Conservation (phyloP, 2,329 filamentous ascomycete species). For the Talaromyces sp. region DNA sequence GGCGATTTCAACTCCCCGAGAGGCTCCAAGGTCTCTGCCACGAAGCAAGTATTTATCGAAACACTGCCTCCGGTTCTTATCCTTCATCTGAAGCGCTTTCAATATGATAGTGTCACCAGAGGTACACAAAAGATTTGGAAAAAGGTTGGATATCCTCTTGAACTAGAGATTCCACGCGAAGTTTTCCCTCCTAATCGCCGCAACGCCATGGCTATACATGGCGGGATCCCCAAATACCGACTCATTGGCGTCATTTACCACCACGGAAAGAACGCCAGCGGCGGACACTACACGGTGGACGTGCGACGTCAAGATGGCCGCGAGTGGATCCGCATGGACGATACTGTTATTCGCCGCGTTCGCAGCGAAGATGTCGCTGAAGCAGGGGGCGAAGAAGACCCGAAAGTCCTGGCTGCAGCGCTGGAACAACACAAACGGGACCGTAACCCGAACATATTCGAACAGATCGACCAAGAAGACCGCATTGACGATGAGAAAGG, state of each 20-base stretch:
- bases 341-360: conserved; percentile 81
- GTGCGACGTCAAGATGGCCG: conserved; percentile 87
- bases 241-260: conserved; percentile 92
- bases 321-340: conserved; percentile 94
- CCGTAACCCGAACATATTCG: conserved; percentile 62
- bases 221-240: conserved; percentile 72
- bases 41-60: conserved; percentile 93
- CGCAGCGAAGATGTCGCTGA: conserved; percentile 84
- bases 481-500: conserved; percentile 56
- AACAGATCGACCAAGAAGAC: conserved; percentile 57
- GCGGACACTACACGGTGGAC: conserved; percentile 97
- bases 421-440: conserved; percentile 60
- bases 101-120: conserved; percentile 75
- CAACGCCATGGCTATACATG: conserved; percentile 58
- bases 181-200: conserved; percentile 73
- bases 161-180: conserved; percentile 88
- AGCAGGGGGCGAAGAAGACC: conserved; percentile 73
- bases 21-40: conserved; percentile 69
- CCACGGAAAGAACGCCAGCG: conserved; percentile 92
- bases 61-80: conserved; percentile 86
- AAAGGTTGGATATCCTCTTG: conserved; percentile 89
- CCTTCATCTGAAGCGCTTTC: conserved; percentile 93
- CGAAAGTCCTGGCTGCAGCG: conserved; percentile 59
- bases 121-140: conserved; percentile 98
- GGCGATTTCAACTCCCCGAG: conserved; percentile 77